Evolutionary conservation across 2,329 filamentous ascomycete species (phyloP), one percentile per base, ranked within the genome.

Genomic region (Rachicladosporium sp.): DNA sequence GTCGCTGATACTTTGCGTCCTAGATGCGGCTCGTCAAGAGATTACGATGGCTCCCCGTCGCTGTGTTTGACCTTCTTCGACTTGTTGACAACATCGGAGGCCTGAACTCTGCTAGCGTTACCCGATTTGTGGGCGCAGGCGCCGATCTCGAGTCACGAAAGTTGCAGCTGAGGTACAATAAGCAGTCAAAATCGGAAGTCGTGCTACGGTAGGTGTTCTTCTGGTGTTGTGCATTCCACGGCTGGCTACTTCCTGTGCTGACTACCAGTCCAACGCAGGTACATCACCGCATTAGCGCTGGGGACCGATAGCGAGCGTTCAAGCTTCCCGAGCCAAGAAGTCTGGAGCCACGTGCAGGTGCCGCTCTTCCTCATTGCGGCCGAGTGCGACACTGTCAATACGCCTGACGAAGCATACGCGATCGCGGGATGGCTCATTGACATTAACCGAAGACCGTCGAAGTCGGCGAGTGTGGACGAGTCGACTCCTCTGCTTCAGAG

Each of bases 311-410:
- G 38, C 37, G 38, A 38, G 43, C 10, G 84, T 84, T 1, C 59
- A 93, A 35, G 31, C 2, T 41, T 41, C 21, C 80, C 86, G 2
- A 79, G 81, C 0, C 60, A 71, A 46, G 70, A 79, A 4, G 64
- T 77, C 1, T 96, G 91, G 91, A 67, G 70, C 15, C 76, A 74
- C 6, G 66, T 95, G 10, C 61, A 77, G 11, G 66, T 83, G 1
- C 88, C 89, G 0, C 69, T 94, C 2, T 82, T 84, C 46, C 69
- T 96, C 2, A 72, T 93, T 35, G 84, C 76, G 10, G 89, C 83
- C 13, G 79, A 84, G 52, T 69, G 74, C 5, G 91, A 98, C 54
- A 68, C 70, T 6, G 67, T 95, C 27, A 89, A 84, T 0, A 78
- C 80, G n/a, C 71, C 81, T 0, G 64, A 60, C 2, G 82, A 91